Percentiles rank a stretch among this genome's conserved stretches.
Evolutionary conservation across 2,329 filamentous ascomycete genomes (phyloP).

Genomic region (Sphaerulina musiva): DNA sequence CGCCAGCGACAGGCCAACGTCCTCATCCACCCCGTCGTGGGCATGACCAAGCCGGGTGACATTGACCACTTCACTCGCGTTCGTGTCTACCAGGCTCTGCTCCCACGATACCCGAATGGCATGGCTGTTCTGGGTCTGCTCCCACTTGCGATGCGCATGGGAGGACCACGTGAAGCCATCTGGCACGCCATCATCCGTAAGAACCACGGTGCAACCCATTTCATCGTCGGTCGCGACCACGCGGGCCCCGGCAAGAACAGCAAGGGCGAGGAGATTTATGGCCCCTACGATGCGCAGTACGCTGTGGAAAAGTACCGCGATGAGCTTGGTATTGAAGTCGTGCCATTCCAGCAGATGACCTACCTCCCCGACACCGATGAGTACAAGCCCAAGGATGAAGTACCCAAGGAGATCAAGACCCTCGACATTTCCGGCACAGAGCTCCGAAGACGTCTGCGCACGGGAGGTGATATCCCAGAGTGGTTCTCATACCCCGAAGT

Average conservation of each 20-base stretch:
- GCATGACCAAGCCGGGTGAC: constrained; percentile 96
- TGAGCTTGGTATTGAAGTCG: constrained; percentile 97
- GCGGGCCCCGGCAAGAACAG: constrained; percentile 98
- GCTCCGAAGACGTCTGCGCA: constrained; percentile 83
- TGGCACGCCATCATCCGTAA: constrained; percentile 99
- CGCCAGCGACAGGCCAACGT: constrained; percentile 96
- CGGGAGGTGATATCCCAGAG: constrained; percentile 89
- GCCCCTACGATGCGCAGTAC: constrained; percentile 93
- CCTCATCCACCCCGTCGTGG: constrained; percentile 96
- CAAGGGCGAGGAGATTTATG: constrained; percentile 94
- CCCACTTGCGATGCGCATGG: constrained; percentile 98
- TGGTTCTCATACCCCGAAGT: constrained; percentile 99
- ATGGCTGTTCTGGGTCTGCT: constrained; percentile 96
- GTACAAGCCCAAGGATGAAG: constrained; percentile 89
- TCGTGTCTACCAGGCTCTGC: constrained; percentile 93
- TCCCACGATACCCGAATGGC: constrained; percentile 95
- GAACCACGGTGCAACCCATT: constrained; percentile 98
- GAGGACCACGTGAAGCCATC: constrained; percentile 93
- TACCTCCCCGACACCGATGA: constrained; percentile 96
- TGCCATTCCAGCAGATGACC: constrained; percentile 99
- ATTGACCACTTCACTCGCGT: constrained; percentile 99
- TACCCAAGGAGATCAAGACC: constrained; percentile 74
- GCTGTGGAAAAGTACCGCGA: constrained; percentile 93
- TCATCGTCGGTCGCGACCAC: constrained; percentile 98
- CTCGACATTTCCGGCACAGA: constrained; percentile 57